Conservation (phyloP, 805 yeast genomes). For the Candida fluviatilis region DNA sequence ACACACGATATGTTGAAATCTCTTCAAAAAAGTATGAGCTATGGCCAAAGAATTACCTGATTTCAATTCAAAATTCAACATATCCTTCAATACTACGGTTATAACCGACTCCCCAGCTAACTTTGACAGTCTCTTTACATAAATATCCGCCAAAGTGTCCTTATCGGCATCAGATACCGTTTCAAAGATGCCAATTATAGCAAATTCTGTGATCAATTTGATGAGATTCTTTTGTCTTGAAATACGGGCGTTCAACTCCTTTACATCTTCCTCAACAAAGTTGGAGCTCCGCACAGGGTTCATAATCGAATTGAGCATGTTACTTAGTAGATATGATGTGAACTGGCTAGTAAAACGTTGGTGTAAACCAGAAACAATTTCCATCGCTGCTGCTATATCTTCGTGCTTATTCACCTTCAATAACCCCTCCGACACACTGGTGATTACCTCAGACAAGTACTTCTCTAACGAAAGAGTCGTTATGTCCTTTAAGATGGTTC, state of each 20-base stretch:
- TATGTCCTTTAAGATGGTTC: slow-evolving; percentile 56
- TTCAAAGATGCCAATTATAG: slow-evolving; percentile 53
- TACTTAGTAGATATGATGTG: slow-evolving; percentile 44
- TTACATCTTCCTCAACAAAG: slow-evolving; percentile 19
- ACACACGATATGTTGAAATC: slow-evolving; percentile 34
- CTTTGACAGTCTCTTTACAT: slow-evolving; percentile 24
- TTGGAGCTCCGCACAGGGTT: slow-evolving; percentile 18
- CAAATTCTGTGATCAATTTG: slow-evolving; percentile 54
- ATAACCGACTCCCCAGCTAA: slow-evolving; percentile 17
- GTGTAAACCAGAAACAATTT: slow-evolving; percentile 67
- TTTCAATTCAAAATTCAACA: slow-evolving; percentile 23
- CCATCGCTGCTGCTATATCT: slow-evolving; percentile 62
- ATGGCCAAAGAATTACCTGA: slow-evolving; percentile 30
- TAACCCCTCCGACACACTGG: slow-evolving; percentile 62
- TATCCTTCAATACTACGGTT: slow-evolving; percentile 23
- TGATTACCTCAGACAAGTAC: slow-evolving; percentile 65
- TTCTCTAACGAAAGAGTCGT: slow-evolving; percentile 61
- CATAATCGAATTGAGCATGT: slow-evolving; percentile 39
- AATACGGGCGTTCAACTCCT: slow-evolving; percentile 44
- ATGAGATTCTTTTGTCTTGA: slow-evolving; percentile 44
- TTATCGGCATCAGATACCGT: slow-evolving; percentile 38
- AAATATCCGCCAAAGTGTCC: slow-evolving; percentile 42
- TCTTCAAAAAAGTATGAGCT: slow-evolving; percentile 47
- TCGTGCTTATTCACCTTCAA: slow-evolving; percentile 46
- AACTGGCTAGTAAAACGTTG: slow-evolving; percentile 62